These are phyloP conservation scores for Didymella exigua DNA, from an alignment of 2,329 filamentous ascomycete genomes.

Conservation along the genomic window DNA sequence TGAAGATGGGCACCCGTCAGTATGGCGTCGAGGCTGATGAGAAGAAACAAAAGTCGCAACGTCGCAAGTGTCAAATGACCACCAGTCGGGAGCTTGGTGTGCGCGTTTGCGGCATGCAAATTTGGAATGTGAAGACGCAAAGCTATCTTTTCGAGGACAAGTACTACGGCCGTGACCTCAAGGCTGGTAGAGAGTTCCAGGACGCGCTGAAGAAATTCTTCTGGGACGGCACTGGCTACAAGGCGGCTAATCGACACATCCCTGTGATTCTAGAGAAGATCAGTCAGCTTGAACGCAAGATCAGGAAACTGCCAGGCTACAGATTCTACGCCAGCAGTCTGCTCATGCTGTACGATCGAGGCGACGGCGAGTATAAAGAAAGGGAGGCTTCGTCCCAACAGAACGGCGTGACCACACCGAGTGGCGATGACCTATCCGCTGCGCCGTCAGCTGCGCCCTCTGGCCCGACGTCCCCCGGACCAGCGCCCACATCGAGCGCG, in stretches of 20 bases:
- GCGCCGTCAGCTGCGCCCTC: slow-evolving; percentile 19
- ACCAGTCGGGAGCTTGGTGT: slow-evolving; percentile 92
- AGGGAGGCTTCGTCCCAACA: slow-evolving; percentile 23
- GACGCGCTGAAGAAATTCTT: slow-evolving; percentile 86
- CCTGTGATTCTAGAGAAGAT: slow-evolving; percentile 86
- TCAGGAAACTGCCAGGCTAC: slow-evolving; percentile 79
- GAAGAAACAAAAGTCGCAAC: slow-evolving; percentile 92
- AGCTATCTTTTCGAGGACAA: slow-evolving; percentile 97
- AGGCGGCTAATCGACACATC: slow-evolving; percentile 83
- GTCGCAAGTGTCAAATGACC: slow-evolving; percentile 88
- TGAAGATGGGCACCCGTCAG: slow-evolving; percentile 98
- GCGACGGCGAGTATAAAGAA: slow-evolving; percentile 59
- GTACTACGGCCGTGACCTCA: slow-evolving; percentile 89
- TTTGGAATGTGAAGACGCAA: slow-evolving; percentile 85
- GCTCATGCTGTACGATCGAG: slow-evolving; percentile 96
- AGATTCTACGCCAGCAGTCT: slow-evolving; percentile 95
- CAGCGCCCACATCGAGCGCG: slow-evolving; percentile 17
- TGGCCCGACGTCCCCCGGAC: slow-evolving; percentile 36
- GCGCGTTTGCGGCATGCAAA: slow-evolving; percentile 91
- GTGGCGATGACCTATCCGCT: slow-evolving; percentile 28
- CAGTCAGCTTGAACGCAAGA: slow-evolving; percentile 79
- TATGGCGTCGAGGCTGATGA: slow-evolving; percentile 90
- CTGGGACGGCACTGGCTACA: slow-evolving; percentile 83
- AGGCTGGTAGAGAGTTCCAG: slow-evolving; percentile 87
- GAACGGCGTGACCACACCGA: slow-evolving; percentile 22